Evolutionary conservation across 2,329 filamentous ascomycete genomes (phyloP).

Genomic region (Pseudogymnoascus sp.): DNA sequence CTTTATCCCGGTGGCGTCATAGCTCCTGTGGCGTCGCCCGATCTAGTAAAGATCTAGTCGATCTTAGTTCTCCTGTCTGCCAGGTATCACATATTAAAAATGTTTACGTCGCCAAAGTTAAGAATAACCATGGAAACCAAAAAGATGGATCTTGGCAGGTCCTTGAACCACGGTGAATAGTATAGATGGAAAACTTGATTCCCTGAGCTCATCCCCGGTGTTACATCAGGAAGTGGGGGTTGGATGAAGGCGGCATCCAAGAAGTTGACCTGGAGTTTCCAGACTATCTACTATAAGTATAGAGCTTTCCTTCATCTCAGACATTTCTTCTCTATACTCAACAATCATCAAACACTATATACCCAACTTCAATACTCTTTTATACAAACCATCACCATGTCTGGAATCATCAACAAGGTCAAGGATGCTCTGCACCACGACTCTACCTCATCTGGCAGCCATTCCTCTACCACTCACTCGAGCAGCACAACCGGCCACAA

Average conservation of each 20-base stretch:
- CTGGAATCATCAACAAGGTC: slow-evolving; percentile 39
- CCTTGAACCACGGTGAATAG: not conserved
- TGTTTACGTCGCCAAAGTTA: not conserved
- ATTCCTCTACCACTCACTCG: slow-evolving; percentile 12
- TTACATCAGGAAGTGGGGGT: slow-evolving; percentile 8
- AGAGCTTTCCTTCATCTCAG: not conserved
- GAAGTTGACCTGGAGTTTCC: not conserved
- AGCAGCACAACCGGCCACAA: slow-evolving; percentile 23
- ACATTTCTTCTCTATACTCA: slow-evolving; percentile 1
- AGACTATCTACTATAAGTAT: not conserved
- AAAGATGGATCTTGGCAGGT: not conserved
- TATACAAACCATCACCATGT: slow-evolving; percentile 32
- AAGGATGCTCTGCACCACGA: slow-evolving; percentile 36
- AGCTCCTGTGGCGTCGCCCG: not conserved
- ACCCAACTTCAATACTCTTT: slow-evolving; percentile 7
- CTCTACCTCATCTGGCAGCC: slow-evolving; percentile 18
- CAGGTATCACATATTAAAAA: slow-evolving; percentile 5
- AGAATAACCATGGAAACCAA: not conserved
- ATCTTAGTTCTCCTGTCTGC: not conserved
- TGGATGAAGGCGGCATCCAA: not conserved
- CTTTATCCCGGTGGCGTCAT: slow-evolving; percentile 1
- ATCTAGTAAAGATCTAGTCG: not conserved
- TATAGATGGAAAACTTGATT: slow-evolving; percentile 6
- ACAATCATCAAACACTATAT: slow-evolving; percentile 1
- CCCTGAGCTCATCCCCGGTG: not conserved